phyloP scores from a whole-genome alignment of 192 early-diverging fungal genomes.

The Mortierella hygrophila region DNA sequence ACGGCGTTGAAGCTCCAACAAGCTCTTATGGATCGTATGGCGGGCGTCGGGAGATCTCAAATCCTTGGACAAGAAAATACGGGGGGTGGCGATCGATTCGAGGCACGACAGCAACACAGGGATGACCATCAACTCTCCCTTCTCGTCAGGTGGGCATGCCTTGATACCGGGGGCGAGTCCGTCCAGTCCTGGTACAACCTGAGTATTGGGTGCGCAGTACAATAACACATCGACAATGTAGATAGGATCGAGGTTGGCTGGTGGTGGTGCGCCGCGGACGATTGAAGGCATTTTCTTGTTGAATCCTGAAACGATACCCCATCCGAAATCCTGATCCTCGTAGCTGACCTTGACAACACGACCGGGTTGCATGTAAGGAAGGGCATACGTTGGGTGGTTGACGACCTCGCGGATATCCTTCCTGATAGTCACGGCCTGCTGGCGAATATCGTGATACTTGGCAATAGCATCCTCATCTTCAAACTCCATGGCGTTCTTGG shows the following conservation, averaged over 20 bases:
- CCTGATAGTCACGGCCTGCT: constrained; percentile 74
- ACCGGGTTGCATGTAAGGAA: constrained; percentile 90
- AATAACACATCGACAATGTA: constrained; percentile 91
- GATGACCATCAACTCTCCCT: constrained; percentile 71
- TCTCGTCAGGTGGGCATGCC: constrained; percentile 67
- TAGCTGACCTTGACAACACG: constrained; percentile 77
- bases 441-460: constrained; percentile 82
- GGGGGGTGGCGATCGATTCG: constrained; percentile 79
- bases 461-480: constrained; percentile 78
- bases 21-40: constrained; percentile 70
- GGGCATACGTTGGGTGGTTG: constrained; percentile 83
- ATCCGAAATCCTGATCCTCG: constrained; percentile 87
- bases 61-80: constrained; percentile 80
- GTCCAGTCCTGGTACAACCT: constrained; percentile 60
- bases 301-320: constrained; percentile 83
- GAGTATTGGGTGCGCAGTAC: constrained; percentile 78
- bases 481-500: constrained; percentile 69
- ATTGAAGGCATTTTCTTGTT: constrained; percentile 50
- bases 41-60: constrained; percentile 69
- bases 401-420: constrained; percentile 81
- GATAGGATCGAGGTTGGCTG: constrained; percentile 56
- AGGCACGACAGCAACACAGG: constrained; percentile 83
- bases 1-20: constrained; percentile 79
- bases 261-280: constrained; percentile 24
- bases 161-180: constrained; percentile 60